phyloP scores from a whole-genome alignment of 164 flowering plant species.

The Liquidambar formosana region DNA sequence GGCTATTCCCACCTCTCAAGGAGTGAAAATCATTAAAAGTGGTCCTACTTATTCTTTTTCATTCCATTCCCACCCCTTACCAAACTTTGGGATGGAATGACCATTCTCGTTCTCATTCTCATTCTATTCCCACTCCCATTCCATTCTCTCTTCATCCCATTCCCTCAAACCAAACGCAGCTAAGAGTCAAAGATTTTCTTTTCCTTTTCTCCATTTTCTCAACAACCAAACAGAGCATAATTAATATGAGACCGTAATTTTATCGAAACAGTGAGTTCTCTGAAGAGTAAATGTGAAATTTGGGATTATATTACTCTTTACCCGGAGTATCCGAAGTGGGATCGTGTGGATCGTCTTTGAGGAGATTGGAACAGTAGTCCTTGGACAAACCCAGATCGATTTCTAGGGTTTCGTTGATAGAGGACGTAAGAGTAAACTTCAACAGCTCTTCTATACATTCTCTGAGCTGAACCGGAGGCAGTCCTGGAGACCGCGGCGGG shows the following conservation, averaged over 20 bases:
- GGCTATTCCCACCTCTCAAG: too few relatives aligned
- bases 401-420: constrained; percentile 33
- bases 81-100: too few relatives aligned
- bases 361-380: constrained; percentile 58
- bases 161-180: too few relatives aligned
- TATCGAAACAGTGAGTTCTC: too few relatives aligned
- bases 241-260: too few relatives aligned
- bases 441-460: constrained; percentile 53
- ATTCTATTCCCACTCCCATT: too few relatives aligned
- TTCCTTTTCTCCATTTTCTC: neutral
- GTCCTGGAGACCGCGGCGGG: constrained; percentile 14
- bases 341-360: constrained; percentile 29
- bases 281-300: neutral
- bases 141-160: too few relatives aligned
- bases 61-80: too few relatives aligned
- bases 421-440: constrained; percentile 45
- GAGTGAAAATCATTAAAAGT: too few relatives aligned
- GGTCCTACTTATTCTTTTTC: too few relatives aligned
- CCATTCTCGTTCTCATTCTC: too few relatives aligned
- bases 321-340: constrained; percentile 3
- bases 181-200: too few relatives aligned
- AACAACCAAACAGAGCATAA: neutral
- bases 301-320: neutral
- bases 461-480: constrained; percentile 17
- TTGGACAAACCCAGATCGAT: constrained; percentile 49